Percentiles rank a stretch among this genome's conserved stretches.
phyloP scores from a whole-genome alignment of 2,329 filamentous ascomycete genomes.

The Diaporthe caulivora region DNA sequence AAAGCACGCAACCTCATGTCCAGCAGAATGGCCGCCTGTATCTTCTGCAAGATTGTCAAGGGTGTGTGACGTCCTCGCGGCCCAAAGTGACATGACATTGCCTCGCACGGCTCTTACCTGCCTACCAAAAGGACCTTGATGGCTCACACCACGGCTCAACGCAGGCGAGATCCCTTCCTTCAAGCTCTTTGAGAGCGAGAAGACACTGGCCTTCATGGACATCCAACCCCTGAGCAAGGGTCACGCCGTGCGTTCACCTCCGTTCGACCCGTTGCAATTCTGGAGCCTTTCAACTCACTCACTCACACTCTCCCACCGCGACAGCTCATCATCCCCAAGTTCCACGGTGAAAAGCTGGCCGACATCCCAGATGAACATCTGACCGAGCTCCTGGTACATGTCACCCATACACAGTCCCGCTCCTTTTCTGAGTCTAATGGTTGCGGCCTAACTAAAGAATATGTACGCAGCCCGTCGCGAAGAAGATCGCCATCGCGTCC shows the following conservation, averaged over 20 bases:
- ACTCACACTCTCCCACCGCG: background rate
- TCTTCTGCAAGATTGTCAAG: conserved; percentile 99
- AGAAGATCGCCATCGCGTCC: conserved; percentile 84
- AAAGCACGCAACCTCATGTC: conserved; percentile 42
- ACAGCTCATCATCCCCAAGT: conserved; percentile 95
- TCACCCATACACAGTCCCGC: background rate
- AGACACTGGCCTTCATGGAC: conserved; percentile 94
- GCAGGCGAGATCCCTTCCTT: conserved; percentile 94
- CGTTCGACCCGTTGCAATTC: background rate
- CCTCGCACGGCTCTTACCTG: background rate
- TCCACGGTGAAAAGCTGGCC: conserved; percentile 89
- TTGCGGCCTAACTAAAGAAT: background rate
- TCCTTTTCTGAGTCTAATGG: background rate
- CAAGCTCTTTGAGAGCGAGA: conserved; percentile 96
- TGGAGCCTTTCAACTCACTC: background rate
- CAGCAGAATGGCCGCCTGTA: conserved; percentile 76
- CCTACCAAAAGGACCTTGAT: conserved; percentile 6
- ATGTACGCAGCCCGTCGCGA: conserved; percentile 75
- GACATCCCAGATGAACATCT: conserved; percentile 95
- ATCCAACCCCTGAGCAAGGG: conserved; percentile 91
- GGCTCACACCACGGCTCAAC: conserved; percentile 35
- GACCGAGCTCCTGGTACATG: conserved; percentile 79
- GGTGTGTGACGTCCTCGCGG: conserved; percentile 59
- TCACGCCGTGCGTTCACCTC: conserved; percentile 77
- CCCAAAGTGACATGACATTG: conserved; percentile 15